Base-by-base conservation (phyloP, 441 rosid species). In the Aleurites moluccanus region DNA sequence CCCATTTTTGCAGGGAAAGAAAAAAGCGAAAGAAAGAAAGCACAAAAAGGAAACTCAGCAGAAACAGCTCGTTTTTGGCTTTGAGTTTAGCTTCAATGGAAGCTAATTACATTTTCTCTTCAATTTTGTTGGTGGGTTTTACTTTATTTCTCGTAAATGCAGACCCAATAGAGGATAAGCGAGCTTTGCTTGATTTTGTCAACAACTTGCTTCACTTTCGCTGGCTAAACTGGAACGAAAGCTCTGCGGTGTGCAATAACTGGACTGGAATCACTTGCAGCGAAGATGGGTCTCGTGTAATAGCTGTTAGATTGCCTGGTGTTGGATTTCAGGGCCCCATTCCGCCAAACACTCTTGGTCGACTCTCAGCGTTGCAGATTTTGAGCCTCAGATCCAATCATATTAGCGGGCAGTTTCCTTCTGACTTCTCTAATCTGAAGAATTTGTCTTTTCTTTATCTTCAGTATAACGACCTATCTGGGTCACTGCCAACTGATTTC, bases 211-310 rank as follows among this genome's bases (percentile, higher is more conserved):
- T 79, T 42, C 98, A 90, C 38, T 85, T 92, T 52, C 96, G 97
- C n/a, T 69, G 80, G 44, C 85, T 95, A 1, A 89, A 90, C 88
- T 95, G 99, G 99, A 88, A 87, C n/a, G 79, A 78, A 80, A 83
- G 79, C 72, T 80, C 87, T 4, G 77, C 90, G 0, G 92, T 89
- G 35, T 93, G 99, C 83, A 77, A 77, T 21, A 70, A 82, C 75
- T 94, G 99, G 98, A 89, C 82, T 49, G 99, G 99, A 76, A 85
- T 94, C 16, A 84, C 87, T 78, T 94, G 99, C 75, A 88, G 80
- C 53, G 70, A 50, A 65, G 96, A 93, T 70, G 79, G 76, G 75
- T 85, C 97, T 67, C 92, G 86, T n/a, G 79, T 94, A 42, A 74
- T 83, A 47, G 84, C 94, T 28, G 89, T 94, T 44, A 82, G 99